A percentile compares a stretch with the other conserved stretches of the same genome.
Evolutionary conservation across 208 protist genomes (phyloP).

Genomic region (Naegleria gruberi): DNA sequence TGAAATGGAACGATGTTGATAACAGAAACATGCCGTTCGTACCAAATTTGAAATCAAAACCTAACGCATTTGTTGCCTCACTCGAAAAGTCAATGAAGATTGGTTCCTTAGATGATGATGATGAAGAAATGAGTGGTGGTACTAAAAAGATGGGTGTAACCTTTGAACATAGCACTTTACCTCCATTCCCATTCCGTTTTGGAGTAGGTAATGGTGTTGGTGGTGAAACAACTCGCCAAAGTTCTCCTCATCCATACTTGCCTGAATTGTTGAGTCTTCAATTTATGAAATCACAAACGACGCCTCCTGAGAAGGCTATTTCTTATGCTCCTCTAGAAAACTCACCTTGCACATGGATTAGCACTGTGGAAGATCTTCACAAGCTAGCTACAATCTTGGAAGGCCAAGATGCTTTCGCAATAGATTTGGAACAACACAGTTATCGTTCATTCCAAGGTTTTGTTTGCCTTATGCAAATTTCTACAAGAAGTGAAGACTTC

Average conservation of each 20-base stretch:
- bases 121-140: not conserved
- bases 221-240: not conserved
- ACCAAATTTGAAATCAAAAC: conserved; percentile 6
- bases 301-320: not conserved
- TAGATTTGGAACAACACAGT: conserved; percentile 88
- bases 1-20: not conserved
- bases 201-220: not conserved
- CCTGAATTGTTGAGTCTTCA: not conserved
- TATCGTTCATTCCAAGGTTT: conserved; percentile 92
- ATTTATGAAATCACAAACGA: not conserved
- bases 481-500: conserved; percentile 84
- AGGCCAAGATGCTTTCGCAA: conserved; percentile 65
- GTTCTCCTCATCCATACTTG: not conserved
- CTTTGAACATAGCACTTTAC: not conserved
- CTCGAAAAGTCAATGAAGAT: not conserved
- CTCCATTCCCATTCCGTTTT: not conserved
- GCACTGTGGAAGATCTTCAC: conserved; percentile 41
- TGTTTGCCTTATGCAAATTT: conserved; percentile 96
- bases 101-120: not conserved
- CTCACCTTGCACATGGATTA: conserved; percentile 6
- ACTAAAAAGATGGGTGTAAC: not conserved
- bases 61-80: not conserved
- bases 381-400: conserved; percentile 42
- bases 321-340: not conserved
- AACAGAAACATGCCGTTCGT: not conserved